Conservation (phyloP, 1,284 basidiomycete species). For the Leccinum griseonigrum region DNA sequence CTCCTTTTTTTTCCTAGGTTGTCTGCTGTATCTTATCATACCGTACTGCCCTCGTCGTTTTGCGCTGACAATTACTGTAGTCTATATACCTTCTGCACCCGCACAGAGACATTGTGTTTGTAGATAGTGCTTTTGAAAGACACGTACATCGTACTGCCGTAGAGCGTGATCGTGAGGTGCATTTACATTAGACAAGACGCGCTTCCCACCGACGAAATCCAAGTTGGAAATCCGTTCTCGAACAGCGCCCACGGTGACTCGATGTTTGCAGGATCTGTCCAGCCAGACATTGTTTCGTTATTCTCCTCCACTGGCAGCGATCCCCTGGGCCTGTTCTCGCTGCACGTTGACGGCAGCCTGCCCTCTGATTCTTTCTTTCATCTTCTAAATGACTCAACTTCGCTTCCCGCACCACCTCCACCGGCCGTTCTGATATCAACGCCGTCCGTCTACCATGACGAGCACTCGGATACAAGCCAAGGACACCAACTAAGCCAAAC, state of each 20-base stretch:
- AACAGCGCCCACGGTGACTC: background rate
- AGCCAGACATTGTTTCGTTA: constrained; percentile 68
- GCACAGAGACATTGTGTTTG: constrained; percentile 6
- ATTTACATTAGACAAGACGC: constrained; percentile 12
- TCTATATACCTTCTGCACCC: constrained; percentile 15
- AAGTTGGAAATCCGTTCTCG: constrained; percentile 17
- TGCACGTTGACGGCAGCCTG: constrained; percentile 49
- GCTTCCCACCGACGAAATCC: constrained; percentile 9
- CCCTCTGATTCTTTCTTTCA: constrained; percentile 66
- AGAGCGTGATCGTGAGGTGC: background rate
- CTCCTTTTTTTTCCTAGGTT: background rate
- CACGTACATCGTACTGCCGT: background rate
- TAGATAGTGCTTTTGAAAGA: background rate
- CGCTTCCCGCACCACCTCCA: constrained; percentile 46
- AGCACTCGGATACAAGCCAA: constrained; percentile 24
- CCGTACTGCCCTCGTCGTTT: constrained; percentile 1
- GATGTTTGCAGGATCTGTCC: constrained; percentile 57
- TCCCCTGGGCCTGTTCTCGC: constrained; percentile 59
- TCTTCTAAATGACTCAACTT: constrained; percentile 59
- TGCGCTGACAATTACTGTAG: background rate
- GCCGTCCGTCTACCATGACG: constrained; percentile 30
- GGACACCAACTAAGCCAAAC: constrained; percentile 57
- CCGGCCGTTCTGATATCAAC: constrained; percentile 46
- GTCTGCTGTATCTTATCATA: constrained; percentile 24
- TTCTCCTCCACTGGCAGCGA: constrained; percentile 75